Base-by-base conservation (phyloP, 306 rosid genomes). In the Inga laurina region DNA sequence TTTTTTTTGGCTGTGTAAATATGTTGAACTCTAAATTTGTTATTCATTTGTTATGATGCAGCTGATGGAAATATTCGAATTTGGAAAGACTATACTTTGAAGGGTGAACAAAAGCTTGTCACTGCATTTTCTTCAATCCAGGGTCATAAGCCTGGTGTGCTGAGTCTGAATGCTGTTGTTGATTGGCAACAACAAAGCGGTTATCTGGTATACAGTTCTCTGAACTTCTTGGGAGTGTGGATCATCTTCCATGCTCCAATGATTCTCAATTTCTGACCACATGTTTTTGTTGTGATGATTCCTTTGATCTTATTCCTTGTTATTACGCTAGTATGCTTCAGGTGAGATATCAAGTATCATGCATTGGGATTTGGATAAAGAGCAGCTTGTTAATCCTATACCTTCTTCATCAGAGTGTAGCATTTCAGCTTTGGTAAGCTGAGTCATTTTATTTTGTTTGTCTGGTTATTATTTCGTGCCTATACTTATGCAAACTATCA, bases 151-250 rank as follows among this genome's bases (percentile, higher is more conserved):
- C 98, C 97, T 81, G 99, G 97, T 12, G 90, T 88, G 75, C 91
- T 92, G 86, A 84, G 91, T 86, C 80, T 88, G 89, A 94, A 97
- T 77, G 97, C 97, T 69, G 98, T 94, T 84, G 99, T 97, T 77
- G 99, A 97, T 88, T 97, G 99, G 99, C 99, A 97, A 79, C 99
- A 97, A 64, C 99, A 91, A 81, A 87, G 91, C 61, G 99, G 99
- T 59, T 97, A 94, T 89, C 94, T 97, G 97, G 99, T 97, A 92
- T 72, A 39, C 44, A 51, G n/a, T 75, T 83, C 54, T 44, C 51
- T 85, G 66, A 43, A 82, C 67, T 78, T 74, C 61, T 35, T 75
- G 49, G 81, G 49, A 79, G 12, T 82, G 37, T 73, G 43, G 71
- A 59, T 61, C 83, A 48, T 78, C 44, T 61, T 43, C 24, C 18